phyloP scores from a whole-genome alignment of 306 rosid genomes.

The Cyamopsis tetragonoloba region DNA sequence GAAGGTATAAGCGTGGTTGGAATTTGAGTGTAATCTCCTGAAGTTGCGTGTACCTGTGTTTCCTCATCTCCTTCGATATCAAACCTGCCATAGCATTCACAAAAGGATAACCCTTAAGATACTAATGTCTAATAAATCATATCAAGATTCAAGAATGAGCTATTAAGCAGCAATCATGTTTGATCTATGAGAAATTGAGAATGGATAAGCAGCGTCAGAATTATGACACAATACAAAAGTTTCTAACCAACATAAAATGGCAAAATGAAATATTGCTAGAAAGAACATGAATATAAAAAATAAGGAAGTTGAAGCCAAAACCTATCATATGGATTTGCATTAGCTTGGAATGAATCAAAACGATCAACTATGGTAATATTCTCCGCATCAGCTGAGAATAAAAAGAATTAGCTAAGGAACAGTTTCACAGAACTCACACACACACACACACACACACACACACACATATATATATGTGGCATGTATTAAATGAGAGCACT shows the following conservation, averaged over 20 bases:
- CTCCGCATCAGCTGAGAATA: slow-evolving; percentile 56
- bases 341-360: slow-evolving; percentile 45
- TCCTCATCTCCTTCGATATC: slow-evolving; percentile 69
- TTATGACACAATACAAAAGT: background rate
- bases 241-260: background rate
- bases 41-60: slow-evolving; percentile 40
- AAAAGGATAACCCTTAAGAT: background rate
- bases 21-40: slow-evolving; percentile 45
- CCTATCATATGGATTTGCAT: slow-evolving; percentile 58
- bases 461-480: background rate
- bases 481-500: too few species aligned
- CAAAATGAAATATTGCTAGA: background rate
- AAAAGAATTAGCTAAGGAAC: slow-evolving; percentile 21
- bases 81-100: slow-evolving; percentile 51
- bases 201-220: background rate
- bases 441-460: too few species aligned
- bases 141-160: slow-evolving; percentile 2
- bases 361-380: slow-evolving; percentile 58
- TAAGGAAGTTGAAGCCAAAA: slow-evolving; percentile 25
- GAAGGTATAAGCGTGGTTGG: slow-evolving; percentile 39
- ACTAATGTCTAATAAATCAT: background rate
- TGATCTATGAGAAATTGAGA: background rate
- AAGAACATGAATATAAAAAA: background rate
- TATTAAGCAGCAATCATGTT: background rate
- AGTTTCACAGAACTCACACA: background rate